Evolutionary conservation across 2,329 filamentous ascomycete genomes (phyloP), one percentile per base, ranked within the genome.

Genomic region (Fusarium continuum): DNA sequence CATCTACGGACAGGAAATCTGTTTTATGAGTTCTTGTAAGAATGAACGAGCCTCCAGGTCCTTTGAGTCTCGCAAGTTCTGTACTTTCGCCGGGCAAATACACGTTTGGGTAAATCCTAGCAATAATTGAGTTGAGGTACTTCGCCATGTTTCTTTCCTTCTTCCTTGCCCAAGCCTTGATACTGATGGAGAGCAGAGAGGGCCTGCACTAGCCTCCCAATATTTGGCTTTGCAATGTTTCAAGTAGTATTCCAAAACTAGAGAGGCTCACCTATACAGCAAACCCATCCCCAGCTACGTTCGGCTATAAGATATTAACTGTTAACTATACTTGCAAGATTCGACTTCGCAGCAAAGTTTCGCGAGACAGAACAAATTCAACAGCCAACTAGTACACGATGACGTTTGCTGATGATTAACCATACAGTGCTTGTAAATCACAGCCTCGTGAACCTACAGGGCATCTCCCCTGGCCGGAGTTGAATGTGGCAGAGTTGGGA

Each of bases 21-120:
- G 40, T 59, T 34, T 35, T 29, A 32, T 36, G 40, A 51, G 28
- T 49, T 52, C 36, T 45, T 34, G 19, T 44, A 40, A 65, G 31
- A 49, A 35, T 39, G 50, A 41, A 43, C 11, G 40, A 46, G 32
- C 35, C 25, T 51, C 23, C 36, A 45, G 40, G 26, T 44, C 22
- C 8, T 26, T 45, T 26, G 16, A 34, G 28, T 34, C 34, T 17
- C 25, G 6, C 25, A 26, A n/a, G 7, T 9, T 20, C 17, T 4
- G 8, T n/a, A 9, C 17, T 35, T n/a, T 22, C n/a, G 29, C 23
- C 17, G 17, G 8, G 14, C 11, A 10, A 22, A 13, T 9, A 16
- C 8, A n/a, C 9, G 2, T 32, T 16, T 16, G 22, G 4, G 8
- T 14, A 6, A 10, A 22, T 16, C n/a, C 8, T 26, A 11, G 6